A percentile compares a stretch with the other conserved stretches of the same genome.
Evolutionary conservation across 202 grass and related monocot genomes (phyloP).

Genomic region (Eragrostis tef): DNA sequence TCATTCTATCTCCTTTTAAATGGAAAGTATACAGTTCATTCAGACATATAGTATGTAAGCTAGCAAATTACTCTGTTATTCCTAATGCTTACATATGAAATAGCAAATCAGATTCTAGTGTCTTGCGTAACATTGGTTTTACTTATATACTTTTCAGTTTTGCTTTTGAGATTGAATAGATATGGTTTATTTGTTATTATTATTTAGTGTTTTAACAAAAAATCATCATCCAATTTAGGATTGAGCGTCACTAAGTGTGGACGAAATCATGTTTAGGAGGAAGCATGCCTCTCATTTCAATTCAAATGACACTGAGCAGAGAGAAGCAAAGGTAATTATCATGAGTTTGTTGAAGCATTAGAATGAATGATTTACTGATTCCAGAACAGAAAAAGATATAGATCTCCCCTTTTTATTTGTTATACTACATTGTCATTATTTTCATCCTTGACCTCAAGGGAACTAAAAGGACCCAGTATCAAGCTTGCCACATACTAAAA

Average conservation of each 20-base stretch:
- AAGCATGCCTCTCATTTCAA: slow-evolving; percentile 58
- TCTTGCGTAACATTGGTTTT: neutral
- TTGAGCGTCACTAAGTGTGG: slow-evolving; percentile 29
- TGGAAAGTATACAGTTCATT: neutral
- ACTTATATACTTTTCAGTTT: neutral
- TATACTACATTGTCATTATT: neutral
- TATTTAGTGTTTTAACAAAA: neutral
- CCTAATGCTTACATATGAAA: neutral
- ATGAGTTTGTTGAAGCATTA: slow-evolving; percentile 5
- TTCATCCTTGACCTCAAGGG: neutral
- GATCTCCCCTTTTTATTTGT: too few species aligned
- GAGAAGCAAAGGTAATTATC: slow-evolving; percentile 68
- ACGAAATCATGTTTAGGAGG: slow-evolving; percentile 73
- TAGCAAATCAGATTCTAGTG: neutral
- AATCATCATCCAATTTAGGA: slow-evolving; percentile 8
- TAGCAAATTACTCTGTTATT: neutral
- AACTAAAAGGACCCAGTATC: neutral
- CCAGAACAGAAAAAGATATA: neutral
- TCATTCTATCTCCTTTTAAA: neutral
- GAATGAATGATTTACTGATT: neutral
- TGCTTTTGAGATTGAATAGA: neutral
- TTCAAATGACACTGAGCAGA: slow-evolving; percentile 50
- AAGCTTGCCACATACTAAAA: neutral
- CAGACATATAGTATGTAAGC: neutral
- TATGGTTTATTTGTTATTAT: neutral